Conservation (phyloP, 352 stramenopile species). For the Pythium sp. region DNA sequence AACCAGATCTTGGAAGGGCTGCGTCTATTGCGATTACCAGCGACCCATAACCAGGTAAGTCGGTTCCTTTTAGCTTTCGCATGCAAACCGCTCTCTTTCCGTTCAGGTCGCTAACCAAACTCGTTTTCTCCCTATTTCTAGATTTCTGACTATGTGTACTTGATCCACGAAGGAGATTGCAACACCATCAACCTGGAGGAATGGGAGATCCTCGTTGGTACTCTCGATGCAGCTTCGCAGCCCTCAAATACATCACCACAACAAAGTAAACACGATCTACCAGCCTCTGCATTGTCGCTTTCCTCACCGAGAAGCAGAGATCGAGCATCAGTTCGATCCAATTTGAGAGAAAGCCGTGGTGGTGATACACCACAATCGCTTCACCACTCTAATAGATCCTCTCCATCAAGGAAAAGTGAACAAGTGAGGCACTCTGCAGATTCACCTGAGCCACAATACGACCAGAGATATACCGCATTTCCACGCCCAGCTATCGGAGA, state of each 20-base stretch:
- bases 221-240: slow-evolving; percentile 57
- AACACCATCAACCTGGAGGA: slow-evolving; percentile 60
- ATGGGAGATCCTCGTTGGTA: slow-evolving; percentile 65
- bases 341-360: slow-evolving; percentile 3
- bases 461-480: not conserved
- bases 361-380: slow-evolving; percentile 4
- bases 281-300: not conserved
- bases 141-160: slow-evolving; percentile 72
- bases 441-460: not conserved
- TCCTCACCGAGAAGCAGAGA: not conserved
- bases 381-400: not conserved
- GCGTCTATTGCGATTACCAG: slow-evolving; percentile 44
- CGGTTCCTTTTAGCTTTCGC: not conserved
- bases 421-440: not conserved
- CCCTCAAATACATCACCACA: slow-evolving; percentile 12
- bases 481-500: slow-evolving; percentile 9
- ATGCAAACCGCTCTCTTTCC: not conserved
- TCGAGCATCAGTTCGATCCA: not conserved
- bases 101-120: not conserved
- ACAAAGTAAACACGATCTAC: not conserved
- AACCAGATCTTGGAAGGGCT: slow-evolving; percentile 58
- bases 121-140: slow-evolving; percentile 14
- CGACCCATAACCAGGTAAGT: slow-evolving; percentile 63
- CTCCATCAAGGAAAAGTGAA: slow-evolving; percentile 1
- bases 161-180: slow-evolving; percentile 60